phyloP scores from a whole-genome alignment of 1,284 basidiomycete species.

The Apiotrichum brassicae region DNA sequence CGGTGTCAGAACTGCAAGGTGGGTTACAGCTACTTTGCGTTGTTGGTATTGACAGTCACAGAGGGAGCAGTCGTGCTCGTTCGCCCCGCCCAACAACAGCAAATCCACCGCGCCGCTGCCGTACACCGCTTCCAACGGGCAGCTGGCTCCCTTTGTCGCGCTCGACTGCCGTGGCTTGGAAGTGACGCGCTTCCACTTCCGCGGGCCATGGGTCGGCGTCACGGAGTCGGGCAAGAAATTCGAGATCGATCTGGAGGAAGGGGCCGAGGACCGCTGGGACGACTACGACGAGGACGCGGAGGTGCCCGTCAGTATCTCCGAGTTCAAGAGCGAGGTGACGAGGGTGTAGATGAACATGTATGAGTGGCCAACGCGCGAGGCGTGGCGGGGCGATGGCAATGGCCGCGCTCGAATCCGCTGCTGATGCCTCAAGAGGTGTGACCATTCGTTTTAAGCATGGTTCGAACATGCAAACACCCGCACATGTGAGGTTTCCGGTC shows the following conservation, averaged over 20 bases:
- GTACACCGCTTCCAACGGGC: conserved; percentile 26
- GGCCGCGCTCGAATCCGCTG: no score
- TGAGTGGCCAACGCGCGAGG: no score
- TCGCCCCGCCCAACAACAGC: conserved; percentile 27
- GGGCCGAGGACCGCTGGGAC: conserved; percentile 43
- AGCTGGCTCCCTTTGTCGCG: conserved; percentile 34
- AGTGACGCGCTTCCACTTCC: conserved; percentile 41
- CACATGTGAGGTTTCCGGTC: no score
- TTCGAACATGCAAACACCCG: no score
- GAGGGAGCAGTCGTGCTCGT: conserved; percentile 47
- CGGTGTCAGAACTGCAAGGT: conserved; percentile 46
- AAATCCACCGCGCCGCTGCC: conserved; percentile 33
- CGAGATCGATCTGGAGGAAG: conserved; percentile 42
- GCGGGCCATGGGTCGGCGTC: conserved; percentile 29
- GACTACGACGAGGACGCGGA: conserved; percentile 45
- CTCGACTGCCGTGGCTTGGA: conserved; percentile 47
- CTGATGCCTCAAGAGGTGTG: no score
- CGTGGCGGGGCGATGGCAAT: no score
- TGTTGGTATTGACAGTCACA: no score
- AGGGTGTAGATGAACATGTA: conserved; percentile 26
- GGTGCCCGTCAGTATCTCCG: conserved; percentile 36
- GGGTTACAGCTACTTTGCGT: no score
- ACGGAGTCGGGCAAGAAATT: conserved; percentile 32
- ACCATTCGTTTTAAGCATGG: no score
- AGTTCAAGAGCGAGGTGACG: conserved; percentile 36